Evolutionary conservation across 352 stramenopile genomes (phyloP).

Genomic region (Globisporangium irregulare): DNA sequence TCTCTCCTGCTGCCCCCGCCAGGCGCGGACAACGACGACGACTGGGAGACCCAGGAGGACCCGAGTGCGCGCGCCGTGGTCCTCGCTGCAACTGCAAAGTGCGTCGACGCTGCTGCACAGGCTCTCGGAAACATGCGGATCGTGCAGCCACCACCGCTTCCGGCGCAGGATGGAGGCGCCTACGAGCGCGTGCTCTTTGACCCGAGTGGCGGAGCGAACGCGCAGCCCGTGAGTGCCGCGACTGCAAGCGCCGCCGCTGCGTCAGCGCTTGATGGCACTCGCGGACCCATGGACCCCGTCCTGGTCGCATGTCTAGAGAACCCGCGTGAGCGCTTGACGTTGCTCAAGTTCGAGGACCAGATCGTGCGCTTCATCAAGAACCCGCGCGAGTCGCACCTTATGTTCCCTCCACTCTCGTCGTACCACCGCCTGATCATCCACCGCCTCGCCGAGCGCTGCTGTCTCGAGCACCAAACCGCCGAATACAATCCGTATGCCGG

Average conservation of each 20-base stretch:
- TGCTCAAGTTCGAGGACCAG: constrained; percentile 87
- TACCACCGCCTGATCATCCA: constrained; percentile 91
- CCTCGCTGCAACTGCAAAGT: constrained; percentile 8
- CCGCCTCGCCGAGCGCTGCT: constrained; percentile 91
- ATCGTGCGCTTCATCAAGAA: constrained; percentile 80
- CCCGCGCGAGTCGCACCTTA: constrained; percentile 60
- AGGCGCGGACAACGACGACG: constrained; percentile 20
- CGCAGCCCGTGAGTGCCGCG: constrained; percentile 45
- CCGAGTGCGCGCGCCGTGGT: constrained; percentile 12
- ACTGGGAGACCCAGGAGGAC: constrained; percentile 40
- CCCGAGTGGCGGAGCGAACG: constrained; percentile 21
- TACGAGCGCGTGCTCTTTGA: constrained; percentile 39
- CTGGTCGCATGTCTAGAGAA: constrained; percentile 80
- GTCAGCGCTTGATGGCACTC: constrained; percentile 14
- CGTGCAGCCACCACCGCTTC: constrained; percentile 29
- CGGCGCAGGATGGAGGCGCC: constrained; percentile 41
- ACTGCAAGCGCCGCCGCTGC: constrained; percentile 49
- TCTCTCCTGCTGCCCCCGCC: not conserved
- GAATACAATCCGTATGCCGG: constrained; percentile 57
- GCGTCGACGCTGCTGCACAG: constrained; percentile 19
- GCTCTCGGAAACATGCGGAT: constrained; percentile 41
- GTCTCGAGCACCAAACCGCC: constrained; percentile 85
- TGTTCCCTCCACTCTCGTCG: constrained; percentile 81
- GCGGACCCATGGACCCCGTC: constrained; percentile 70
- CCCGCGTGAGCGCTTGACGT: constrained; percentile 66